Evolutionary conservation across 2,329 filamentous ascomycete species (phyloP), one percentile per base, ranked within the genome.

Genomic region (Cytospora paraplurivora): DNA sequence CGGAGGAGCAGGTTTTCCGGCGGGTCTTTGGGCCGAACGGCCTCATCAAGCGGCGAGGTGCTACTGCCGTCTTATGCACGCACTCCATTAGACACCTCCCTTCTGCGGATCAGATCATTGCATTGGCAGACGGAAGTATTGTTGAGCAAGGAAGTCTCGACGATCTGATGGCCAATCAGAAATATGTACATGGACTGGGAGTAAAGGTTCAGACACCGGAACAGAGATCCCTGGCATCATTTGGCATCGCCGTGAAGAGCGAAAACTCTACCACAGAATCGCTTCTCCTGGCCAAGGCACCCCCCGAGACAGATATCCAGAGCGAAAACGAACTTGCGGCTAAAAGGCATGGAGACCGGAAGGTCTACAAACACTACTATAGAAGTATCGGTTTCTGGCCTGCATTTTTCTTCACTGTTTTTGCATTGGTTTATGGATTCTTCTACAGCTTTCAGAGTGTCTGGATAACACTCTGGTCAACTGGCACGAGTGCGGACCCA

Each of bases 81-180:
- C 76, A 80, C 64, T 75, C 74, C 3, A 69, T 78, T 21, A 68
- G 72, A 4, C 74, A 76, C 62, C 68, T 82, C 0, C 76, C 78
- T 0, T 70, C 72, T 0, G 77, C 79, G 1, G 76, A 82, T 52
- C 77, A 81, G 38, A 77, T 85, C 8, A 76, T 85, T 47, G 79
- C 77, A 0, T 74, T 85, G 0, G 41, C 67, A 0, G 71, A 76
- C 2, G 79, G 80, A 0, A 72, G 67, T 1, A 68, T 83, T 1
- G 70, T 77, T 0, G 80, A 84, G 37, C 76, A 83, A 66, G 77
- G 77, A 3, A 72, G 68, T 0, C 82, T 79, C 52, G 57, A 71
- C 7, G 68, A 76, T 7, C 72, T 82, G 1, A 69, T 76, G 53
- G 63, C 66, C 1, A 76, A 76, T 47, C 71, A 74, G 17, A 75